Evolutionary conservation across 1,139 yeast species (phyloP), one percentile per base, ranked within the genome.

Genomic region (Sugiyamaella sp.): DNA sequence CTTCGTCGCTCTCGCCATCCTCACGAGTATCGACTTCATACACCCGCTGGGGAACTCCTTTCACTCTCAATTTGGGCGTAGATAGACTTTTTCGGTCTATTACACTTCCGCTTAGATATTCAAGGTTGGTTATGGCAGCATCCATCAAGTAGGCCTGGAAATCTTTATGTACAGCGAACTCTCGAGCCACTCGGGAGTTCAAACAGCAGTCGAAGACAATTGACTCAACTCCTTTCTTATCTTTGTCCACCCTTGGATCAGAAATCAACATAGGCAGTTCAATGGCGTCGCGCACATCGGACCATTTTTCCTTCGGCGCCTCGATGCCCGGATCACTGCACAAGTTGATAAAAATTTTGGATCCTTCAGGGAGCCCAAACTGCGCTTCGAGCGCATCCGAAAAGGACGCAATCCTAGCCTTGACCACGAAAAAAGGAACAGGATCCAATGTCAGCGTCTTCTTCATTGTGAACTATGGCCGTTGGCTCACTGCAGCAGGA

Each of bases 251-350:
- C 16, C 84, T 67, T 52, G 79, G 79, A 0, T 75, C 72, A 0
- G 91, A 82, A 0, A 88, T 80, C 0, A 86, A 78, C 8, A 89
- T 81, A 0, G 97, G 97, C 2, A 89, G 85, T 57, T 86, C 91
- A 96, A 96, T 89, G 63, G 84, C 77, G 62, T 85, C 39, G 20
- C 33, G n/a, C n/a, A 22, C 48, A 21, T 44, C 48, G 21, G 84
- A 40, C 82, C 82, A 67, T 84, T 27, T 35, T 45, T 24, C 21
- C 35, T 29, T 29, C 2, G 40, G 46, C 8, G 24, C 12, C 4
- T 14, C 46, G 0, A 89, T 84, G 37, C 79, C 77, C 0, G 71
- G 65, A 62, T 84, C 85, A 22, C 84, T 80, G 63, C 96, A 87
- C 0, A 89, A 74, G 67, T 90, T 90, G 51, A 89, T 75, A 67